phyloP scores from a whole-genome alignment of 176 grass and related monocot species.

The Canna indica region DNA sequence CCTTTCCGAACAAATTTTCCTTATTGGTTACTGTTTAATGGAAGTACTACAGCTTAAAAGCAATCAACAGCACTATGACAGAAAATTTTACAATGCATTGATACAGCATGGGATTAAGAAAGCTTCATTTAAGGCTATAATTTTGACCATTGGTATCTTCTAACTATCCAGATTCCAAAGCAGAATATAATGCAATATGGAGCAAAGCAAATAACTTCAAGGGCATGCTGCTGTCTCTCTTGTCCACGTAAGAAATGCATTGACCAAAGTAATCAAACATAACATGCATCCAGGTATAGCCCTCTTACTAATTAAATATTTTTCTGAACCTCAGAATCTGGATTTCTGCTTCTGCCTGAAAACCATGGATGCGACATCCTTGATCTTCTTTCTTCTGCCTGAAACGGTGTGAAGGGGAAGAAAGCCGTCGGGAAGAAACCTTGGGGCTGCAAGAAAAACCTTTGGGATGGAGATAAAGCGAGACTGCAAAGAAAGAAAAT shows the following conservation, averaged over 20 bases:
- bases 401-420: too few relatives aligned
- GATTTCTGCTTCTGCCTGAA: too few relatives aligned
- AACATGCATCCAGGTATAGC: not conserved
- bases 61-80: not conserved
- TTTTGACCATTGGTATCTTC: not conserved
- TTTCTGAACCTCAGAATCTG: too few relatives aligned
- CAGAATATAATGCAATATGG: not conserved
- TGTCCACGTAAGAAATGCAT: not conserved
- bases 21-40: not conserved
- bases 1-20: not conserved
- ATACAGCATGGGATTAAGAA: not conserved
- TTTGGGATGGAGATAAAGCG: too few relatives aligned
- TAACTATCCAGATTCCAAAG: not conserved
- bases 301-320: not conserved
- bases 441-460: too few relatives aligned
- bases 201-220: too few relatives aligned
- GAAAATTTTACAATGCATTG: not conserved
- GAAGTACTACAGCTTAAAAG: not conserved
- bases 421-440: too few relatives aligned
- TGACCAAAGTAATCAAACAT: not conserved
- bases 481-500: too few relatives aligned
- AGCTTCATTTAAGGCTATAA: not conserved
- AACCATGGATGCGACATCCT: too few relatives aligned
- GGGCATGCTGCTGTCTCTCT: too few relatives aligned
- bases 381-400: too few relatives aligned